Evolutionary conservation across 805 yeast genomes (phyloP).

Genomic region (Wilhelminamyces savonicus): DNA sequence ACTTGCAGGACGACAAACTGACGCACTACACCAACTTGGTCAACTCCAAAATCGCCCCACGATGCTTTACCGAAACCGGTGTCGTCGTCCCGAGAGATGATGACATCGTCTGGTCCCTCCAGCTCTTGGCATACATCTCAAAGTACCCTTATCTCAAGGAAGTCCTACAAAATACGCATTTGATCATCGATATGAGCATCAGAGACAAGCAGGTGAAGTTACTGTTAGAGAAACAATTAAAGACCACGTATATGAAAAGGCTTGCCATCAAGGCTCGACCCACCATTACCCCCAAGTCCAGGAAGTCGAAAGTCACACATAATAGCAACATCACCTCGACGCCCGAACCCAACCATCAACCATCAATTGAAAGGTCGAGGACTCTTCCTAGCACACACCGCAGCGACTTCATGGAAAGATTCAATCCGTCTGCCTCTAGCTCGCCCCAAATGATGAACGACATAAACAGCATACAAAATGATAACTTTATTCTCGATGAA

Average conservation of each 20-base stretch:
- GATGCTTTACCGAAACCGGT: constrained; percentile 49
- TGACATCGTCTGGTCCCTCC: constrained; percentile 91
- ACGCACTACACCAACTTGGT: constrained; percentile 18
- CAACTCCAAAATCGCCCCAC: constrained; percentile 25
- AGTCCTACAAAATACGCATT: constrained; percentile 65
- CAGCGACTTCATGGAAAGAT: constrained; percentile 10
- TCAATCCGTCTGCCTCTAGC: constrained; percentile 29
- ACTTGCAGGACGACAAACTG: constrained; percentile 26
- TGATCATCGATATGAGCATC: constrained; percentile 59
- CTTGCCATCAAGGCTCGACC: constrained; percentile 24
- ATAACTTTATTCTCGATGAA: constrained; percentile 24
- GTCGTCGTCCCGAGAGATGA: constrained; percentile 86
- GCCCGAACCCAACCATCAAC: too few species aligned
- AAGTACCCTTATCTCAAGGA: constrained; percentile 80
- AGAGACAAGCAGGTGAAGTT: constrained; percentile 34
- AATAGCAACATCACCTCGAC: too few species aligned
- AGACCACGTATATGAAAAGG: constrained; percentile 23
- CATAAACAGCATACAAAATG: constrained; percentile 22
- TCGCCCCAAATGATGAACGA: constrained; percentile 36
- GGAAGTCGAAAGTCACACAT: constrained; percentile 16
- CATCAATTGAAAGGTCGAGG: too few species aligned
- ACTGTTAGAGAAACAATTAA: constrained; percentile 29
- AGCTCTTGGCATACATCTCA: constrained; percentile 85
- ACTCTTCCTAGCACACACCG: too few species aligned
- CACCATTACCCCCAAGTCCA: constrained; percentile 27